These are phyloP conservation scores for Fraxinus greggii DNA, from an alignment of 305 asterid genomes.

Conservation along the genomic window DNA sequence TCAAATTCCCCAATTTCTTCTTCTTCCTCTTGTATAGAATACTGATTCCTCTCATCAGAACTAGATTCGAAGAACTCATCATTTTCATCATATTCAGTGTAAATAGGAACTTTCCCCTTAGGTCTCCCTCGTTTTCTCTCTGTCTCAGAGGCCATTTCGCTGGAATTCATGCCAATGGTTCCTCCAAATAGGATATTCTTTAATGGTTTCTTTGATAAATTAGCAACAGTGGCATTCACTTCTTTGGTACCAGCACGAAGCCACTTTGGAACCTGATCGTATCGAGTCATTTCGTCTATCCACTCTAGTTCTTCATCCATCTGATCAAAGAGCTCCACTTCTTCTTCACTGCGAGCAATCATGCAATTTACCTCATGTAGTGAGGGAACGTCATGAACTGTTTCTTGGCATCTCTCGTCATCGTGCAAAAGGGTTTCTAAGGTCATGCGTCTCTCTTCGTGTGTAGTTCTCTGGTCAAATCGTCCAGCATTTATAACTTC, in stretches of 20 bases:
- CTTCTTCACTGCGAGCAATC: slow-evolving; percentile 97
- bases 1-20: slow-evolving; percentile 79
- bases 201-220: slow-evolving; percentile 78
- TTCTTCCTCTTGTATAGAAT: slow-evolving; percentile 71
- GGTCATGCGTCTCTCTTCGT: slow-evolving; percentile 95
- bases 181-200: slow-evolving; percentile 53
- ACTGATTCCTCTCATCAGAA: slow-evolving; percentile 72
- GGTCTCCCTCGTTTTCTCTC: slow-evolving; percentile 89
- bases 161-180: slow-evolving; percentile 43
- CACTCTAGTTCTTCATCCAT: slow-evolving; percentile 98
- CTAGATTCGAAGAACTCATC: slow-evolving; percentile 86
- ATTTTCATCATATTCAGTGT: slow-evolving; percentile 83
- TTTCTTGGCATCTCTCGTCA: slow-evolving; percentile 96
- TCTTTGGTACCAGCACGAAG: slow-evolving; percentile 79
- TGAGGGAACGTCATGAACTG: slow-evolving; percentile 93
- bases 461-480: slow-evolving; percentile 98
- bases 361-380: slow-evolving; percentile 97
- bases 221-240: slow-evolving; percentile 68
- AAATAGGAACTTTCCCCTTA: slow-evolving; percentile 73
- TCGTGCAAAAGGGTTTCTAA: slow-evolving; percentile 93
- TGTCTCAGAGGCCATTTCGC: slow-evolving; percentile 57
- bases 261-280: slow-evolving; percentile 92
- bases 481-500: slow-evolving; percentile 99
- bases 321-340: slow-evolving; percentile 92
- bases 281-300: slow-evolving; percentile 90